Evolutionary conservation across 306 rosid genomes (phyloP).

Genomic region (Mucuna pruriens): DNA sequence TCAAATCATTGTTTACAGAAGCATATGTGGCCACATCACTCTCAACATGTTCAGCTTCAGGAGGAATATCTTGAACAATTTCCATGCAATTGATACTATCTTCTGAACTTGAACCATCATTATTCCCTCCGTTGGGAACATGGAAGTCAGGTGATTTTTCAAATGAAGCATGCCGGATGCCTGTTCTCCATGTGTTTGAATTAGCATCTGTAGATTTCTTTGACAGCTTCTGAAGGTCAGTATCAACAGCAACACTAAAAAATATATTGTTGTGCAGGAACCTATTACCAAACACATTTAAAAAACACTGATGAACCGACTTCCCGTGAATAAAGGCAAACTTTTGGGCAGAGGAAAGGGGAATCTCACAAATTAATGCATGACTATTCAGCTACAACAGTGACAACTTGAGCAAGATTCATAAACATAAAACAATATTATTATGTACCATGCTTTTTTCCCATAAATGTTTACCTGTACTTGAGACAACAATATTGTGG

Average conservation of each 20-base stretch:
- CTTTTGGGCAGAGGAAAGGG: not conserved
- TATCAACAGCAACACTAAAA: slow-evolving; percentile 88
- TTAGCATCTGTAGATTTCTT: slow-evolving; percentile 59
- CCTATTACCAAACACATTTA: slow-evolving; percentile 49
- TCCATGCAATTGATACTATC: slow-evolving; percentile 51
- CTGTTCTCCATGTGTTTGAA: slow-evolving; percentile 42
- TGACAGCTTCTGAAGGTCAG: slow-evolving; percentile 77
- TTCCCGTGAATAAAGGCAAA: not conserved
- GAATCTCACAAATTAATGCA: not conserved
- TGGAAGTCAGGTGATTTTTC: slow-evolving; percentile 50
- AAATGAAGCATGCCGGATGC: slow-evolving; percentile 36
- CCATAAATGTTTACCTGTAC: not conserved
- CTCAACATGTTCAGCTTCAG: slow-evolving; percentile 63
- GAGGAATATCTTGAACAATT: slow-evolving; percentile 46
- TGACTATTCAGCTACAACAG: not conserved
- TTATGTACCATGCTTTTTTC: not conserved
- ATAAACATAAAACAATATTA: not conserved
- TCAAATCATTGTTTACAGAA: slow-evolving; percentile 90
- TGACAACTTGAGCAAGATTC: not conserved
- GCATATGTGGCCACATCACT: slow-evolving; percentile 92
- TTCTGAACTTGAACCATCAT: slow-evolving; percentile 40
- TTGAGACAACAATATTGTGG: not conserved
- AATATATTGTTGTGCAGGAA: slow-evolving; percentile 91
- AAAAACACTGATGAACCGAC: not conserved
- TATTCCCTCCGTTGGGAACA: slow-evolving; percentile 57